Percentiles rank a stretch among this genome's conserved stretches.
Conservation (phyloP, 2,329 filamentous ascomycete species). For the Nemania abortiva region DNA sequence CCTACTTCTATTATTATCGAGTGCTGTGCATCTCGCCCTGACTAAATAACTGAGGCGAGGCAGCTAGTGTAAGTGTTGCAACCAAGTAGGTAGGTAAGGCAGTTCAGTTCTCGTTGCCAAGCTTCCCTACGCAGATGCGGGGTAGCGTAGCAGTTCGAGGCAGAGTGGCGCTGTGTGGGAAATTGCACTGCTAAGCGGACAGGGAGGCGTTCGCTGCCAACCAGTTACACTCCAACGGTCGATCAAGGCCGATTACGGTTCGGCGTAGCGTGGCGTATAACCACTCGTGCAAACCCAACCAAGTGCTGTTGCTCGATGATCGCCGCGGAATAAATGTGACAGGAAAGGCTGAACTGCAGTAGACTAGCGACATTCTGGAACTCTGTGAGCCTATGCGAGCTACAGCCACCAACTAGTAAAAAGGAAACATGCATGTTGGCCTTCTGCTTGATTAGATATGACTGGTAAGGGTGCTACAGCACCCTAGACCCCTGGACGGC, state of each 20-base stretch:
- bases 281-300: conserved; percentile 21
- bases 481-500: conserved; percentile 19
- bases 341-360: conserved; percentile 30
- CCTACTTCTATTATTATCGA: conserved; percentile 3
- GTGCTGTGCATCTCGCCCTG: neutral
- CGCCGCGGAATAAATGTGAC: conserved; percentile 30
- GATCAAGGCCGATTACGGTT: conserved; percentile 18
- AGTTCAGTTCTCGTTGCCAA: conserved; percentile 26
- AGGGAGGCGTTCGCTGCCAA: conserved; percentile 24
- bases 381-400: neutral
- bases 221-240: conserved; percentile 35
- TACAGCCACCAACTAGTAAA: conserved; percentile 2
- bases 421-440: conserved; percentile 2
- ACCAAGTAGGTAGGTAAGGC: neutral
- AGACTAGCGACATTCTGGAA: neutral
- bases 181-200: conserved; percentile 33
- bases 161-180: conserved; percentile 29
- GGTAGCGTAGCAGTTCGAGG: conserved; percentile 33
- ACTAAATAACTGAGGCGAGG: neutral
- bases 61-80: too few species aligned
- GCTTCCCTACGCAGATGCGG: conserved; percentile 25
- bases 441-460: conserved; percentile 20
- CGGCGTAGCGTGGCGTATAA: conserved; percentile 20
- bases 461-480: conserved; percentile 12
- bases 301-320: conserved; percentile 20